Base-by-base conservation (phyloP, 805 yeast species). In the Hanseniaspora pseudoguilliermondii region DNA sequence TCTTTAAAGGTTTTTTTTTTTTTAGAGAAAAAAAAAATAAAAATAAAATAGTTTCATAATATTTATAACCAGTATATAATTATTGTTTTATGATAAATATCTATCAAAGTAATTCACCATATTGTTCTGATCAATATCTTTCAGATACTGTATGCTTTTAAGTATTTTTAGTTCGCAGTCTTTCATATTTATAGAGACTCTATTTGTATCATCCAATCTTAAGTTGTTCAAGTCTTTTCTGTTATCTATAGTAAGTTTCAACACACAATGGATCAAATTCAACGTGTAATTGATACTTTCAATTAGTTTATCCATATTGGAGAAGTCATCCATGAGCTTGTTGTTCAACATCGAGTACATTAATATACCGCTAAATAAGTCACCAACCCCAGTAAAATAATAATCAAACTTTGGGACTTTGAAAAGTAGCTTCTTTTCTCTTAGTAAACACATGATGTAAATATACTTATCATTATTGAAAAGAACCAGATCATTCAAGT, bases 341-440 rank as follows among this genome's bases (percentile, higher is more conserved):
- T 61, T 60, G 42, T 65, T 66, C 61, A 68, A 71, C 32, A 82
- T 70, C 60, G 86, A 76, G 66, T 84, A 95, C 6, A 86, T 62
- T 35, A 89, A 66, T 41, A 90, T 67, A 0, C 95, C 91, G 0
- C 95, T 83, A 62, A 91, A 90, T 43, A 90, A 69, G 64, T 90
- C 97, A 7, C 97, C 97, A 0, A 93, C 95, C 1, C 97, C 97
- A 0, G 96, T 87, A 69, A 90, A 91, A 66, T 91, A 88, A 5
- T 91, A 82, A 55, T 83, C 80, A 43, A 87, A 77, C 38, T 75
- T 72, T 2, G 86, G 84, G 15, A 84, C 75, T 60, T 75, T 74
- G 62, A 78, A 81, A 48, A 59, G 21, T 27, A 49, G 35, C 32
- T 50, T 55, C 18, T 49, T 43, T 11, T 34, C 15, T 9, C 20